Base-by-base conservation (phyloP, 257 asterid genomes). In the Pogostemon cablin region DNA sequence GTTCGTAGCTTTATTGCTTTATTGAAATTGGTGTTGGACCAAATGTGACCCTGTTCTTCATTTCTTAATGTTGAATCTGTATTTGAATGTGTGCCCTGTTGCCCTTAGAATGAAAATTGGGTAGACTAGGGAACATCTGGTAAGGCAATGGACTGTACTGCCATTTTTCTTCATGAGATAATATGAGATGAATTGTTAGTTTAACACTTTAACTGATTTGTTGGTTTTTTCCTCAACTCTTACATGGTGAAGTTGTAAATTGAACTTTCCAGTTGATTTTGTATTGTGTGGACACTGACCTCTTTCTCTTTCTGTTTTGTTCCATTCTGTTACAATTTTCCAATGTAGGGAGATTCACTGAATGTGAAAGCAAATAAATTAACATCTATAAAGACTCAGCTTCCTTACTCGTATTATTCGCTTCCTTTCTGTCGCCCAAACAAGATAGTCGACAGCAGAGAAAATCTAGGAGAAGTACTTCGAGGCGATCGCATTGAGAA, bases 401-500 rank as follows among this genome's bases (percentile, higher is more conserved):
- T 88, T 72, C 92, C 95, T 9, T 88, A 88, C 75, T 84, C 90
- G 2, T 89, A 80, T 84, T 89, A 86, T 62, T 79, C 91, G 62
- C 85, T 87, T 67, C 89, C 87, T 58, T 85, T 77, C 73, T 86
- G 91, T 72, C 82, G 46, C 65, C 93, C 93, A 20, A 73, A 85
- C 56, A 76, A 71, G 75, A 83, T 85, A 67, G 79, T 86, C 47
- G 93, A 87, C 74, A 89, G 91, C 72, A 86, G 96, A 65, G 91
- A 88, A 74, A 88, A 88, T 82, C 91, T 88, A 42, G 91, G 95
- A 63, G 91, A 88, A 81, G 91, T 89, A 38, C 96, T 89, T 67
- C 96, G 91, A 70, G 96, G 96, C 0, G 96, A 89, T 66, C 88
- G 96, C 68, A 89, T 88, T 73, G 96, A 89, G 77, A 89, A 89